phyloP scores from a whole-genome alignment of 2,329 filamentous ascomycete genomes.

The Clarireedia homoeocarpa region DNA sequence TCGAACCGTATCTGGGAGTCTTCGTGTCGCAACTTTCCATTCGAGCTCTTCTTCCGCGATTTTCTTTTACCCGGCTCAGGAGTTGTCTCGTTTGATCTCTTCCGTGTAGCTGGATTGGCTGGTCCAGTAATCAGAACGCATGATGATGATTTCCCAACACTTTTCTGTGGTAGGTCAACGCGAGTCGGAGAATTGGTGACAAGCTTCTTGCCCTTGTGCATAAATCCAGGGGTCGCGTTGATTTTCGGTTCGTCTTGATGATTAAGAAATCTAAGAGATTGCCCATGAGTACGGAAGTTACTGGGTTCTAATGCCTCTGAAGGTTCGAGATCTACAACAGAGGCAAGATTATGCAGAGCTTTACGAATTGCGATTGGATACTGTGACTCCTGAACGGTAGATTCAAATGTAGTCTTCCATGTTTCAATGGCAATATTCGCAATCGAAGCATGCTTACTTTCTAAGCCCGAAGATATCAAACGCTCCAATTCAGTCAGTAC shows the following conservation, averaged over 20 bases:
- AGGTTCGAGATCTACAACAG: conserved; percentile 43
- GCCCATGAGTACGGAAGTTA: conserved; percentile 22
- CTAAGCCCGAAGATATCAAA: conserved; percentile 48
- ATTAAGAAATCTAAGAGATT: conserved; percentile 34
- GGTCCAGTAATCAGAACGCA: conserved; percentile 17
- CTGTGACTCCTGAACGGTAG: conserved; percentile 43
- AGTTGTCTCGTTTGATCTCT: conserved; percentile 21
- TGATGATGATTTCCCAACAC: conserved; percentile 14
- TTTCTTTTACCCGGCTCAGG: conserved; percentile 31
- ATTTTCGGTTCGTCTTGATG: conserved; percentile 12
- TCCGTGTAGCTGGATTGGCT: conserved; percentile 8
- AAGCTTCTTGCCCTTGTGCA: too few species aligned
- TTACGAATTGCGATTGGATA: conserved; percentile 59
- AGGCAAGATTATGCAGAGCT: conserved; percentile 53
- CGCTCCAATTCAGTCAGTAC: conserved; percentile 47
- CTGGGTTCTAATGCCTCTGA: conserved; percentile 30
- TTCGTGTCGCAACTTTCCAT: conserved; percentile 60
- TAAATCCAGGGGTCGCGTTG: too few species aligned
- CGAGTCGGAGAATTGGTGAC: too few species aligned
- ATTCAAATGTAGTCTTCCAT: conserved; percentile 67
- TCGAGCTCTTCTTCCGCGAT: conserved; percentile 30
- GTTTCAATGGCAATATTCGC: conserved; percentile 46
- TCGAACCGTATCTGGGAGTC: conserved; percentile 78
- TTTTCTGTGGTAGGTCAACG: not conserved
- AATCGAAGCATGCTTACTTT: conserved; percentile 46